Percentiles rank a stretch among this genome's conserved stretches.
Evolutionary conservation across 768 basidiomycete species (phyloP).

Genomic region (Chalciporus sphaerocephalus): DNA sequence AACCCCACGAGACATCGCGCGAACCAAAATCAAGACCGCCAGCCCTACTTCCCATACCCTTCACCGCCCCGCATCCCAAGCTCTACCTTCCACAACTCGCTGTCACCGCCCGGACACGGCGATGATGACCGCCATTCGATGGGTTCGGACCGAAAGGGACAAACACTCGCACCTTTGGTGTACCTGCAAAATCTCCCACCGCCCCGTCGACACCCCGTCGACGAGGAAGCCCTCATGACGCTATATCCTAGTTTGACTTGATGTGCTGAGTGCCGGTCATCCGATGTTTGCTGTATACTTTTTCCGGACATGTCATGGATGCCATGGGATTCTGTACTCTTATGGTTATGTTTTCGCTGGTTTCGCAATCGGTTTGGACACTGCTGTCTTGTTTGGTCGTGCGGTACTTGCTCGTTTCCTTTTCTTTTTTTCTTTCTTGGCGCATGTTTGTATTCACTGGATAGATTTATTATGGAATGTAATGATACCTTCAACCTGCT

Average conservation of each 20-base stretch:
- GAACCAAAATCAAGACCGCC: slow-evolving; percentile 21
- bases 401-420: slow-evolving; percentile 1
- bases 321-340: slow-evolving; percentile 5
- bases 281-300: slow-evolving; percentile 15
- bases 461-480: slow-evolving; percentile 22
- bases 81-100: slow-evolving; percentile 2
- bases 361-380: slow-evolving; percentile 3
- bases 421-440: slow-evolving; percentile 20
- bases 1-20: slow-evolving; percentile 43
- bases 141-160: slow-evolving; percentile 19
- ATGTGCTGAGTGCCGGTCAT: too few species aligned
- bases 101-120: not conserved
- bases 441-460: slow-evolving; percentile 20
- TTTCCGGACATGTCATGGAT: slow-evolving; percentile 8
- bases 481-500: too few species aligned
- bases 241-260: slow-evolving; percentile 37
- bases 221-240: slow-evolving; percentile 66
- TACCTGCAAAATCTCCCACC: slow-evolving; percentile 60
- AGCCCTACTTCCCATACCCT: slow-evolving; percentile 23
- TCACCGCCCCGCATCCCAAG: slow-evolving; percentile 22
- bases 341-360: slow-evolving; percentile 8
- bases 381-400: not conserved
- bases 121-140: not conserved
- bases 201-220: slow-evolving; percentile 61
- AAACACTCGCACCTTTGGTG: slow-evolving; percentile 55